Evolutionary conservation across 148 eudicot species (phyloP), one percentile per base, ranked within the genome.

Genomic region (Diospyros lotus): DNA sequence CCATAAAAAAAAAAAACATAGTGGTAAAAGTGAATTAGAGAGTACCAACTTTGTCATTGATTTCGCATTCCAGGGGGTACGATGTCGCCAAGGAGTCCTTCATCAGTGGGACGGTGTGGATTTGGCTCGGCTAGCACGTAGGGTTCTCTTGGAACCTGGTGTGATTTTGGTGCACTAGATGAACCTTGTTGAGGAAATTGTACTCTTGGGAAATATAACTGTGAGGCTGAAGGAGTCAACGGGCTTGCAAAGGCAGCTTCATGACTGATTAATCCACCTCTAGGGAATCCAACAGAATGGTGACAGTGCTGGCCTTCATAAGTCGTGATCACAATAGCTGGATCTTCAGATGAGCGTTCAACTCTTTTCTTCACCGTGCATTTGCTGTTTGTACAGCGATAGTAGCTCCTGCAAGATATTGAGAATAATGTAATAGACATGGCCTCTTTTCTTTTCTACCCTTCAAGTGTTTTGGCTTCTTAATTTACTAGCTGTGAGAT

Each of bases 231-330:
- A 51, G 83, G 68, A 42, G 84, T 53, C 64, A 88, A 80, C 9
- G 83, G 86, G 56, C 79, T 75, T 39, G 81, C 82, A 71, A 78
- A 85, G 50, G 85, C 74, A 43, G 82, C 76, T 64, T 92, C 94
- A 40, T 89, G 89, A 67, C 60, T 66, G 14, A 77, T 56, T 12
- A 87, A 59, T 6, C 87, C 93, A 55, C 84, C 84, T 80, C 98
- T 83, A 46, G 92, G 93, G 52, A 87, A 94, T 65, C 98, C 98
- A 44, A 87, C 77, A 3, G 96, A 83, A 60, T 90, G 92, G 78
- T 95, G 98, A 73, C 92, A 87, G 43, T 95, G 98, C 75, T 92
- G 97, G 55, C 98, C 98, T 82, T 95, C 98, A 50, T 95, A 95
- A 38, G 98, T 95, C 4, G 98, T 95, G 69, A 95, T 90, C 53